Evolutionary conservation across 2,329 filamentous ascomycete genomes (phyloP).

Genomic region (Colletotrichum sp.): DNA sequence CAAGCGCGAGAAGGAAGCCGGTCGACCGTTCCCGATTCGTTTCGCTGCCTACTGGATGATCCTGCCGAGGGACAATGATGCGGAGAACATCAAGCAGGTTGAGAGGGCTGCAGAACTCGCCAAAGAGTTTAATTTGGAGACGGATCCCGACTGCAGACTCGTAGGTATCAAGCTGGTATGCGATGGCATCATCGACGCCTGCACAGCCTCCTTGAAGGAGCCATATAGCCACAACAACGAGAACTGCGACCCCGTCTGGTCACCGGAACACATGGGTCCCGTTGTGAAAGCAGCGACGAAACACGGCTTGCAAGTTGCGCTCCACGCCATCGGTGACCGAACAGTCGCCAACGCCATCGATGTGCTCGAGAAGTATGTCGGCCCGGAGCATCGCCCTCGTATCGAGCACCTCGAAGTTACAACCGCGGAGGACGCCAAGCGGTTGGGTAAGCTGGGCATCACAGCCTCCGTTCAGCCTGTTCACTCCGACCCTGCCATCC

Average conservation of each 20-base stretch:
- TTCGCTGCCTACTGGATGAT: conserved; percentile 64
- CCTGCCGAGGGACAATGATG: conserved; percentile 46
- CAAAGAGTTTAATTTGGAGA: conserved; percentile 45
- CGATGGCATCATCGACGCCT: conserved; percentile 63
- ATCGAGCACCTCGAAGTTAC: conserved; percentile 71
- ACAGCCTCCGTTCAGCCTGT: conserved; percentile 65
- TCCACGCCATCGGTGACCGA: conserved; percentile 70
- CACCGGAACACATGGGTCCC: conserved; percentile 52
- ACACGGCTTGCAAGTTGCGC: conserved; percentile 61
- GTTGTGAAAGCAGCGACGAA: conserved; percentile 49
- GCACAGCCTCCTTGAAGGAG: conserved; percentile 58
- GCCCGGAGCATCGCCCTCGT: conserved; percentile 57
- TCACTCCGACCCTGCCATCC: conserved; percentile 65
- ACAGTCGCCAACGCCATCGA: conserved; percentile 64
- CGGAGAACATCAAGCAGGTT: conserved; percentile 52
- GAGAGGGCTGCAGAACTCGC: conserved; percentile 54
- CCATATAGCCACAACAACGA: conserved; percentile 53
- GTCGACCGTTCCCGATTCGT: conserved; percentile 43
- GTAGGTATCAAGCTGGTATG: conserved; percentile 64
- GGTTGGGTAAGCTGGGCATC: conserved; percentile 64
- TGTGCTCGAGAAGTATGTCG: conserved; percentile 50
- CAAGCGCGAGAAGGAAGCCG: conserved; percentile 35
- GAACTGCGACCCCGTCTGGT: conserved; percentile 60
- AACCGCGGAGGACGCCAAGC: conserved; percentile 55
- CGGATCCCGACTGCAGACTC: conserved; percentile 28